These are phyloP conservation scores for Geotrichum citri-aurantii DNA, from an alignment of 1,139 yeast genomes.

Conservation along the genomic window DNA sequence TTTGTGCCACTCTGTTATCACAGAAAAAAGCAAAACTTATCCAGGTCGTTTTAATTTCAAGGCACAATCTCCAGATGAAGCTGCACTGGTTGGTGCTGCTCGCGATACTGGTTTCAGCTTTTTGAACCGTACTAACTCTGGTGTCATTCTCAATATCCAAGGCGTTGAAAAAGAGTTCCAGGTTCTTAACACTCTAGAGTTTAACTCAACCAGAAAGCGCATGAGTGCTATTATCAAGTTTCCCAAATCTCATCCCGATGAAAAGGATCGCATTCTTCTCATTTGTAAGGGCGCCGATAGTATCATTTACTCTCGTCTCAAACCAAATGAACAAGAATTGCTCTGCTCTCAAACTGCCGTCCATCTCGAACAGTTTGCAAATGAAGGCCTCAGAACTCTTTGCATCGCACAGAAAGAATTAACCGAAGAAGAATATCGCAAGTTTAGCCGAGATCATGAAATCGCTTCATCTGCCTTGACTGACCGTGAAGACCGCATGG, in stretches of 20 bases:
- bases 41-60: constrained; percentile 59
- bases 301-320: constrained; percentile 78
- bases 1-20: constrained; percentile 84
- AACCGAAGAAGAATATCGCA: constrained; percentile 51
- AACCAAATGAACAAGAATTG: constrained; percentile 20
- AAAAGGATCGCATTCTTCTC: constrained; percentile 72
- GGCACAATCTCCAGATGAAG: constrained; percentile 99
- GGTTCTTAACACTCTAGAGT: constrained; percentile 83
- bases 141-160: constrained; percentile 62
- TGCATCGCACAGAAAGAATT: constrained; percentile 82
- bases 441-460: constrained; percentile 65
- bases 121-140: constrained; percentile 63
- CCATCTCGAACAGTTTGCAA: constrained; percentile 83
- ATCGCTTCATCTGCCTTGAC: constrained; percentile 67
- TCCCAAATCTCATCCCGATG: constrained; percentile 55
- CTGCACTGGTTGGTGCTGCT: constrained; percentile 88
- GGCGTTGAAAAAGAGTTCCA: constrained; percentile 67
- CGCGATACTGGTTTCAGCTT: constrained; percentile 85
- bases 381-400: constrained; percentile 90
- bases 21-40: constrained; percentile 46
- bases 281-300: constrained; percentile 98
- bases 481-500: constrained; percentile 71
- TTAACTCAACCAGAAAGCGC: constrained; percentile 93
- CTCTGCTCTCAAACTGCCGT: constrained; percentile 48
- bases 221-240: constrained; percentile 94